Evolutionary conservation across 1,139 yeast genomes (phyloP), one percentile per base, ranked within the genome.

Genomic region (Scheffersomyces stambukii): DNA sequence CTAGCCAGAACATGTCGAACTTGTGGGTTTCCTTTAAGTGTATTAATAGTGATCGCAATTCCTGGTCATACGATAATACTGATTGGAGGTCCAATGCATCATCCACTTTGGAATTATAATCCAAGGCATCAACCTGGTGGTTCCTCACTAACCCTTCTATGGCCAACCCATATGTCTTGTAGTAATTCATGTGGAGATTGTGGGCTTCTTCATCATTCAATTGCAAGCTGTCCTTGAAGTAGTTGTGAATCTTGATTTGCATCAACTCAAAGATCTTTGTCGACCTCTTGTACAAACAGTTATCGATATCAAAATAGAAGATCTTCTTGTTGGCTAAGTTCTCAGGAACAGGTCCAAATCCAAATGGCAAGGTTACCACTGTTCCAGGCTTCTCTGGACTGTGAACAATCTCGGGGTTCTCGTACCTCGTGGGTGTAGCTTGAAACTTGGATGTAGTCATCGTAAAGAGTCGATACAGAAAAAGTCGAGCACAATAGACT

Each of bases 251-350:
- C 42, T 81, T 80, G 16, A 71, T 77, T 47, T 82, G 94, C 96
- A 89, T 91, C 60, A 85, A 54, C 42, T 83, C 93, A 46, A 83
- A 94, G 42, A 91, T 83, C 50, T 68, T 65, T 20, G 85, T 75
- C 1, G 86, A 75, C 40, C 88, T 64, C 30, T 73, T 70, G 55
- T 91, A 91, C 24, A 91, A 69, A 47, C 95, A 85, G 54, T 91
- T 91, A 57, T 91, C 97, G 30, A 89, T 85, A 52, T 89, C 98
- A 46, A 89, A 91, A 55, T 77, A 86, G 57, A 89, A 83, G 24
- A 85, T 81, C 35, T 52, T 54, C 30, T 58, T 58, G 44, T 60
- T 60, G 13, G 36, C 22, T 11, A 43, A 23, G 7, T 45, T 30
- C 3, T 9, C 5, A 0, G 73, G 71, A 5, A 66, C 38, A 2